Conservation (phyloP, 1,284 basidiomycete genomes). For the Rhodotorula sp. region DNA sequence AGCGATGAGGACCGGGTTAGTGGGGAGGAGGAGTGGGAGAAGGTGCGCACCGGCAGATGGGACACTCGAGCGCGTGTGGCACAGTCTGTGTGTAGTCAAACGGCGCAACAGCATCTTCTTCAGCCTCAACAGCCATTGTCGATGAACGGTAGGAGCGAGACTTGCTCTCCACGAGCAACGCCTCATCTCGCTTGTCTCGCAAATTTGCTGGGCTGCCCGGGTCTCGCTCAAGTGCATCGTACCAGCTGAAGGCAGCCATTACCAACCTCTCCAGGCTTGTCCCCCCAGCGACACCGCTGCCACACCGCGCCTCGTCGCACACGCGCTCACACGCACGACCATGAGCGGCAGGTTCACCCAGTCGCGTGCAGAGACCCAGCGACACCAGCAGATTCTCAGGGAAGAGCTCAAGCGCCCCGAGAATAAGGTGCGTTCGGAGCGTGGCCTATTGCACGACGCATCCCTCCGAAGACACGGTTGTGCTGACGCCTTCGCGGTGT, state of each 20-base stretch:
- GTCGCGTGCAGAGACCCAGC: constrained; percentile 34
- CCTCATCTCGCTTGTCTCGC: neutral
- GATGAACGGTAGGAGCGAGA: neutral
- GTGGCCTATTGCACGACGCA: constrained; percentile 13
- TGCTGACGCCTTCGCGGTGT: too few relatives aligned
- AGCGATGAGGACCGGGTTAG: neutral
- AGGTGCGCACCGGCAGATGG: constrained; percentile 26
- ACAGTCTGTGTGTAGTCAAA: constrained; percentile 5
- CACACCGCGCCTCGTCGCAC: neutral
- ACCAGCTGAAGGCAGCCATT: too few relatives aligned
- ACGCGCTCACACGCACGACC: neutral
- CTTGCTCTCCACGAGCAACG: neutral
- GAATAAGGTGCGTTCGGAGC: constrained; percentile 75
- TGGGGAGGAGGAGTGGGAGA: neutral
- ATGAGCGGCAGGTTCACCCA: constrained; percentile 41
- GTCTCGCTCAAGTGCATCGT: too few relatives aligned
- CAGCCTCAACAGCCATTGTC: constrained; percentile 1
- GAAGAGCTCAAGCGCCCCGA: constrained; percentile 83
- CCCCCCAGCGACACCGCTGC: neutral
- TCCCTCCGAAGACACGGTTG: neutral
- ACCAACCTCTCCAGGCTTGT: too few relatives aligned
- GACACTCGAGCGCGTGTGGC: constrained; percentile 23
- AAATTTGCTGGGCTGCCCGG: neutral
- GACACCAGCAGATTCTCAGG: constrained; percentile 63
- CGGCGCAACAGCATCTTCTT: too few relatives aligned